Evolutionary conservation across 495 filamentous ascomycete species (phyloP).

Genomic region (Tricharina praecox): DNA sequence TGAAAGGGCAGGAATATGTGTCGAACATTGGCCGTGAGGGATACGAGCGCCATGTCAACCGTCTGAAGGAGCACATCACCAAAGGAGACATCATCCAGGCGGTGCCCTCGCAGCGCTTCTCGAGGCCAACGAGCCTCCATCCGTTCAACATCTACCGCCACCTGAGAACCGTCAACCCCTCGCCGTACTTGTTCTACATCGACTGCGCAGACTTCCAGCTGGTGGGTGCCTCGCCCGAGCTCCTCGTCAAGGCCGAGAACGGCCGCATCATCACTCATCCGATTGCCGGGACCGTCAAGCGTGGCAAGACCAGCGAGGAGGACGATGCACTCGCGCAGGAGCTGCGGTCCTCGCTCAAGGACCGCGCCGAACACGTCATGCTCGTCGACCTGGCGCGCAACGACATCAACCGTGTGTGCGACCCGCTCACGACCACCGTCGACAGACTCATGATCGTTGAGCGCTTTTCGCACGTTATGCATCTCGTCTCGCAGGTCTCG

Average conservation of each 20-base stretch:
- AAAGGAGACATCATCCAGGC: slow-evolving; percentile 93
- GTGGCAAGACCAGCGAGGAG: slow-evolving; percentile 62
- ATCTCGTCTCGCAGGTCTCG: slow-evolving; percentile 86
- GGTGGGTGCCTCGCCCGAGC: slow-evolving; percentile 82
- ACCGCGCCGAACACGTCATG: slow-evolving; percentile 97
- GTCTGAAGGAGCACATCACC: slow-evolving; percentile 71
- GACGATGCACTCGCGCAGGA: slow-evolving; percentile 64
- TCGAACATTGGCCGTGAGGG: slow-evolving; percentile 83
- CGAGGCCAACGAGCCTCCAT: slow-evolving; percentile 73
- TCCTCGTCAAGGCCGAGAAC: slow-evolving; percentile 75
- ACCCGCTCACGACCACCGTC: slow-evolving; percentile 71
- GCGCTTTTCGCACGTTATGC: slow-evolving; percentile 90
- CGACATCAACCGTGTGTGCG: slow-evolving; percentile 90
- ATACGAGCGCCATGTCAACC: slow-evolving; percentile 70
- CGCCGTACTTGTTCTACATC: slow-evolving; percentile 92
- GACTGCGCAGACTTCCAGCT: slow-evolving; percentile 83
- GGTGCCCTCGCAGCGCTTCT: slow-evolving; percentile 83
- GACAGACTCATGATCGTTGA: slow-evolving; percentile 93
- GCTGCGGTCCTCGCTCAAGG: slow-evolving; percentile 67
- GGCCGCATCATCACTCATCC: slow-evolving; percentile 90
- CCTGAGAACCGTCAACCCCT: slow-evolving; percentile 86
- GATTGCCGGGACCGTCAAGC: slow-evolving; percentile 85
- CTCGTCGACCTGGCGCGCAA: slow-evolving; percentile 94
- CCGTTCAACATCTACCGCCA: slow-evolving; percentile 98
- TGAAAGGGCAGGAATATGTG: slow-evolving; percentile 56